phyloP scores from a whole-genome alignment of 2,329 filamentous ascomycete species.

The Stachybotrys chartarum region DNA sequence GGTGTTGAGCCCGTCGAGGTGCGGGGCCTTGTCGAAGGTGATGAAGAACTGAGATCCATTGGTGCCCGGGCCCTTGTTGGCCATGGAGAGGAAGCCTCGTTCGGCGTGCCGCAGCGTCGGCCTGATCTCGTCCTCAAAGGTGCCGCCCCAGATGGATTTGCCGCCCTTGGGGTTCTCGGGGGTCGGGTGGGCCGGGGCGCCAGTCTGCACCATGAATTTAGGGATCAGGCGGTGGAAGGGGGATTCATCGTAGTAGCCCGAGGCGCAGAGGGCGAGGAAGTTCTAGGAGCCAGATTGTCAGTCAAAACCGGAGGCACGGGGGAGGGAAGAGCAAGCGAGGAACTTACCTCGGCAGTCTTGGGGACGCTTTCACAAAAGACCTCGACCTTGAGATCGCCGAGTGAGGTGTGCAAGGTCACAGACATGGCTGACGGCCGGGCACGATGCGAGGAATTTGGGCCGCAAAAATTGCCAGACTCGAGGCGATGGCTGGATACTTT shows the following conservation, averaged over 20 bases:
- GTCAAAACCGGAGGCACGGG: neutral
- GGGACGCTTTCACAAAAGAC: constrained; percentile 93
- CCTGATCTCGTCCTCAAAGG: constrained; percentile 76
- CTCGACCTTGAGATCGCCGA: constrained; percentile 90
- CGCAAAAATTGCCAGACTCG: neutral
- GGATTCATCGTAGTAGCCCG: constrained; percentile 66
- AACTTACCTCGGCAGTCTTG: constrained; percentile 72
- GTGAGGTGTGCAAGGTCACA: constrained; percentile 74
- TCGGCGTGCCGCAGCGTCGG: constrained; percentile 61
- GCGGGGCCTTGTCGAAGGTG: constrained; percentile 67
- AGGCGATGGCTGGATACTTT: neutral
- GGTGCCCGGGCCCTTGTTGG: constrained; percentile 66
- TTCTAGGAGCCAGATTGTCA: constrained; percentile 44
- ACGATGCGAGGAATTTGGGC: no score
- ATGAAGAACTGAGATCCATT: constrained; percentile 81
- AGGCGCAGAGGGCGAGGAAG: constrained; percentile 81
- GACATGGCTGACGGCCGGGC: constrained; percentile 39
- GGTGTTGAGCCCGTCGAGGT: constrained; percentile 78
- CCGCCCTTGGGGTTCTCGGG: constrained; percentile 60
- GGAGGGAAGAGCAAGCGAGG: neutral
- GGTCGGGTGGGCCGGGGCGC: constrained; percentile 49
- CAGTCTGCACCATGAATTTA: constrained; percentile 74
- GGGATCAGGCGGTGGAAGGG: constrained; percentile 77
- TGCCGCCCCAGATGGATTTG: constrained; percentile 63
- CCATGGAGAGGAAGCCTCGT: constrained; percentile 69